Base-by-base conservation (phyloP, 2,329 filamentous ascomycete species). In the Pseudogymnoascus sp. region DNA sequence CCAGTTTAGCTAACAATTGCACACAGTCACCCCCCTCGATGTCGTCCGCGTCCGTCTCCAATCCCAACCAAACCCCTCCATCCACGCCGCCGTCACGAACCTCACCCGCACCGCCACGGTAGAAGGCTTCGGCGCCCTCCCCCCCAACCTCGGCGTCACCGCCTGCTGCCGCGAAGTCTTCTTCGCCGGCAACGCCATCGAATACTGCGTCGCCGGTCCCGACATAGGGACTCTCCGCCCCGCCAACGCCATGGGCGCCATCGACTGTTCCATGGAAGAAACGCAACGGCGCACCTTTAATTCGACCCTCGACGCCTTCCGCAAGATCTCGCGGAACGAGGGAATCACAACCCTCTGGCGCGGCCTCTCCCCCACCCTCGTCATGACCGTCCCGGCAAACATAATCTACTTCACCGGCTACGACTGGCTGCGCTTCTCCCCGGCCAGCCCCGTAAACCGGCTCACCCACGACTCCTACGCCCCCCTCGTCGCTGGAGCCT, bases 331-430 rank as follows among this genome's bases (percentile, higher is more conserved):
- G 14, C 87, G 91, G 59, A 92, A 98, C 73, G 95, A 99, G 78
- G 95, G 95, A 1, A 72, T 92, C 11, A 83, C 84, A 26, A 95
- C 93, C 1, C 78, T 99, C 37, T 99, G 95, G 93, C 85, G 95
- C 65, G 95, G 95, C 0, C 79, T 99, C 4, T 96, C 90, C n/a
- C 93, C 95, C 0, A 99, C 95, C 0, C 79, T 99, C 22, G 83
- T 92, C 67, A 99, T 99, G 95, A 88, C 92, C 0, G 84, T 99
- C 5, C 95, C 95, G 0, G 91, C 88, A 26, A 99, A 99, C 74
- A 95, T 99, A 68, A 98, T 99, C 68, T 99, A 99, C 77, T 97
- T 98, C 72, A 96, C 95, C 11, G 95, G 95, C 40, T 99, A 99
- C 76, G 95, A 99, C 72, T 97, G 92, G 89, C 75, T 99, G 64